Base-by-base conservation (phyloP, 1,139 yeast species). In the Taphrina deformans region DNA sequence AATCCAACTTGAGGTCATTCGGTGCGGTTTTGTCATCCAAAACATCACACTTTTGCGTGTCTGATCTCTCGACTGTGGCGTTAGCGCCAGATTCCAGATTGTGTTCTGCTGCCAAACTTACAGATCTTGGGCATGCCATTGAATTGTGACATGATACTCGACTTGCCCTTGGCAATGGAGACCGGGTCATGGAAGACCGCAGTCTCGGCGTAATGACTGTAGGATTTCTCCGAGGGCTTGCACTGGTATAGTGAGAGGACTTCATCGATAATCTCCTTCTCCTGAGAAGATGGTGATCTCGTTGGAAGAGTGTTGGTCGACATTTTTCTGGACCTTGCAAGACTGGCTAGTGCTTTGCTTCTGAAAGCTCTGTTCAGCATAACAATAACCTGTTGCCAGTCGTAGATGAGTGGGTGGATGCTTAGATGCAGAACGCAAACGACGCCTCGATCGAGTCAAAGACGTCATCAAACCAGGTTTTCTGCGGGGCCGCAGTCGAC, bases 111-210 rank as follows among this genome's bases (percentile, higher is more conserved):
- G 26, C 21, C 12, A 51, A 16, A 45, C 55, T 46, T 35, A 50
- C 51, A 59, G 31, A 59, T 24, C 46, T 59, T 59, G 23, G 63
- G 63, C 63, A 59, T 59, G 50, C 63, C 63, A 21, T 59, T 59
- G 56, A 59, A 59, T 48, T 59, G 63, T 3, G 50, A 35, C 53
- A 48, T 51, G 38, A 59, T 59, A 56, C 58, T 53, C 14, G 35
- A 12, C 23, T 53, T 53, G 29, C 58, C 58, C 24, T 38, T 31
- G 27, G 55, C 55, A 18, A 51, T 51, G 12, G 55, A 51, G 23
- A 59, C 63, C 4, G 63, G 63, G 31, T 59, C 63, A 18, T 26
- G 26, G 31, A 59, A 59, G 35, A 59, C 63, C 5, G 63, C 63
- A 24, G 45, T 59, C 56, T 59, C 63, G 26, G 55, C 56, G 29